phyloP scores from a whole-genome alignment of 495 filamentous ascomycete species.

The Penicillium roqueforti region DNA sequence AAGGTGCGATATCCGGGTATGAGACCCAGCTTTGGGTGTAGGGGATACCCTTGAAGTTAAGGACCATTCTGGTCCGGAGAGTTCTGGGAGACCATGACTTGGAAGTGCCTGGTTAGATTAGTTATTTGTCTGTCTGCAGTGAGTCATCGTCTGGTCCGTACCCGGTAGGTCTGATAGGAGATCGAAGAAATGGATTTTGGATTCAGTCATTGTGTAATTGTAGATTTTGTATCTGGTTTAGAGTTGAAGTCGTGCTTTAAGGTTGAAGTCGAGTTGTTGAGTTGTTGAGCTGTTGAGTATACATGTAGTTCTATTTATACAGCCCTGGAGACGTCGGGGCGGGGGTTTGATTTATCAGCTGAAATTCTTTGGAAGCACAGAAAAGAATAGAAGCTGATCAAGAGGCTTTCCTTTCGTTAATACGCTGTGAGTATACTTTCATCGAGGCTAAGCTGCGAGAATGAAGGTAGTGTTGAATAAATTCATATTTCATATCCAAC shows the following conservation, averaged over 20 bases:
- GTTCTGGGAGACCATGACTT: constrained; percentile 44
- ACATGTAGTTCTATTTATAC: too few relatives aligned
- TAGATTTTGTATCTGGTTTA: neutral
- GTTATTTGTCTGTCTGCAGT: constrained; percentile 5
- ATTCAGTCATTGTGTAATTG: constrained; percentile 22
- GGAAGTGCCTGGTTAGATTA: constrained; percentile 20
- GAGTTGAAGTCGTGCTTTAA: neutral
- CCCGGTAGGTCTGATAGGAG: constrained; percentile 32
- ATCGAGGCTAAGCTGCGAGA: neutral
- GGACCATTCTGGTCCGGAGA: constrained; percentile 32
- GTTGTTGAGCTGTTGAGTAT: too few relatives aligned
- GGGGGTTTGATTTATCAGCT: constrained; percentile 4
- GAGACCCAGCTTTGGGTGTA: constrained; percentile 42
- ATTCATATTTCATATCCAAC: too few relatives aligned
- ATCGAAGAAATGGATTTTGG: constrained; percentile 39
- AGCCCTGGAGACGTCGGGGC: neutral
- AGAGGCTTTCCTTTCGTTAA: too few relatives aligned
- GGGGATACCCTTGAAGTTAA: constrained; percentile 41
- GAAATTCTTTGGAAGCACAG: neutral
- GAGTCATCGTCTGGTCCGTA: constrained; percentile 6
- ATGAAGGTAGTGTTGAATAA: neutral
- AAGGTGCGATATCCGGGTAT: constrained; percentile 39
- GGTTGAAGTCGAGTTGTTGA: neutral
- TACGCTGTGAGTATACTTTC: too few relatives aligned
- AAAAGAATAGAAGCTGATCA: too few relatives aligned